Conservation (phyloP, 805 yeast genomes). For the Monosporozyma siamensis region DNA sequence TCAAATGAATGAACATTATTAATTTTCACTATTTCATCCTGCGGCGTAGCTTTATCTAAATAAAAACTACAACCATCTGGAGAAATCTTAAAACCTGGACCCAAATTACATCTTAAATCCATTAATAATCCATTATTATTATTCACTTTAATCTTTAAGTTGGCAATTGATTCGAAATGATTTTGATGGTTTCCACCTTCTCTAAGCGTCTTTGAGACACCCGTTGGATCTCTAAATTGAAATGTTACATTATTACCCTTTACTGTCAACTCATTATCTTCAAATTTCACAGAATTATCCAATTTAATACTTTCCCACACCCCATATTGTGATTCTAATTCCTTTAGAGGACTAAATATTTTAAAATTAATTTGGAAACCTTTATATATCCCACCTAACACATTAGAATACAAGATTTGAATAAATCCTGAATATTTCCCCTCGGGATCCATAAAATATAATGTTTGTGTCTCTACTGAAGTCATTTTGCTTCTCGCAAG, state of each 20-base stretch:
- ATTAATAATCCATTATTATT: constrained; percentile 6
- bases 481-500: constrained; percentile 20
- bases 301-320: constrained; percentile 43
- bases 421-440: constrained; percentile 40
- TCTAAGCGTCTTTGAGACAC: constrained; percentile 1
- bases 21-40: constrained; percentile 36
- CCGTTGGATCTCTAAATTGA: constrained; percentile 9
- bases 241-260: constrained; percentile 14
- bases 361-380: constrained; percentile 47
- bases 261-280: constrained; percentile 14
- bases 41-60: constrained; percentile 38
- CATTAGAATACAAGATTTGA: constrained; percentile 43
- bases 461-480: constrained; percentile 46
- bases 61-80: constrained; percentile 64
- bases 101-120: constrained; percentile 15
- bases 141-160: constrained; percentile 12
- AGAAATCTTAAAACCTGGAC: constrained; percentile 65
- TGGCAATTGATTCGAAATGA: constrained; percentile 4
- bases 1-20: constrained; percentile 42
- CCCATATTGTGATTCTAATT: constrained; percentile 23
- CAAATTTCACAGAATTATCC: constrained; percentile 12
- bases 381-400: constrained; percentile 42
- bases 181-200: not conserved
- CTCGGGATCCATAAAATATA: constrained; percentile 41
- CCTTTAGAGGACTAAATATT: constrained; percentile 24